A percentile compares a stretch with the other conserved stretches of the same genome.
Evolutionary conservation across 257 asterid species (phyloP).

Genomic region (Solanum verrucosum): DNA sequence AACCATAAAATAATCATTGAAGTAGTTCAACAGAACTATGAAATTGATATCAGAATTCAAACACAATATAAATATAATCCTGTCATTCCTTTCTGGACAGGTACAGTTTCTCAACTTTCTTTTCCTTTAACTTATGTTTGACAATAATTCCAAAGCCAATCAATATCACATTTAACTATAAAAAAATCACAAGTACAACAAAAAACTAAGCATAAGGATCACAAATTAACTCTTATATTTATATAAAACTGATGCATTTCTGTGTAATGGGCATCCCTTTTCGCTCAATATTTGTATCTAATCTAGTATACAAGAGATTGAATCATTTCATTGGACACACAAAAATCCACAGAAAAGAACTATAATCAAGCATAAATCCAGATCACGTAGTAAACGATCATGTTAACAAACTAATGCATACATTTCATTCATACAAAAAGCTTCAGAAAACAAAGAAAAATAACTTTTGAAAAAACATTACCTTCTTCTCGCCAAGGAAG

Average conservation of each 20-base stretch:
- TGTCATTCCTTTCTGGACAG: background rate
- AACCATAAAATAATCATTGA: background rate
- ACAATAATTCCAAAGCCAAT: background rate
- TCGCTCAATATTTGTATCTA: background rate
- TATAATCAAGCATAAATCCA: background rate
- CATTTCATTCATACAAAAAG: background rate
- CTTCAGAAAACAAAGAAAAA: background rate
- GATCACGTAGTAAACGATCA: background rate
- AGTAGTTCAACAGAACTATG: background rate
- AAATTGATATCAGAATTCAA: background rate
- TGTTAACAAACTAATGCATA: background rate
- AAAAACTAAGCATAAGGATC: background rate
- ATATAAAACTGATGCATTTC: background rate
- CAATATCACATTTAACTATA: background rate
- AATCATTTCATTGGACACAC: background rate
- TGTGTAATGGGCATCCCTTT: too few species aligned
- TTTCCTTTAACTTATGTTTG: too few species aligned
- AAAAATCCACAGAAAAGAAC: background rate
- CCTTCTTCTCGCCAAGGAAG: constrained; percentile 1
- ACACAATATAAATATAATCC: background rate
- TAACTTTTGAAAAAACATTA: background rate
- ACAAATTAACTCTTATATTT: background rate
- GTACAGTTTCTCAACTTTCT: background rate
- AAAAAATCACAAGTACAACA: background rate
- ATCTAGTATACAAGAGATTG: background rate